Evolutionary conservation across 2,329 filamentous ascomycete genomes (phyloP), one percentile per base, ranked within the genome.

Genomic region (Purpureocillium takamizusanense): DNA sequence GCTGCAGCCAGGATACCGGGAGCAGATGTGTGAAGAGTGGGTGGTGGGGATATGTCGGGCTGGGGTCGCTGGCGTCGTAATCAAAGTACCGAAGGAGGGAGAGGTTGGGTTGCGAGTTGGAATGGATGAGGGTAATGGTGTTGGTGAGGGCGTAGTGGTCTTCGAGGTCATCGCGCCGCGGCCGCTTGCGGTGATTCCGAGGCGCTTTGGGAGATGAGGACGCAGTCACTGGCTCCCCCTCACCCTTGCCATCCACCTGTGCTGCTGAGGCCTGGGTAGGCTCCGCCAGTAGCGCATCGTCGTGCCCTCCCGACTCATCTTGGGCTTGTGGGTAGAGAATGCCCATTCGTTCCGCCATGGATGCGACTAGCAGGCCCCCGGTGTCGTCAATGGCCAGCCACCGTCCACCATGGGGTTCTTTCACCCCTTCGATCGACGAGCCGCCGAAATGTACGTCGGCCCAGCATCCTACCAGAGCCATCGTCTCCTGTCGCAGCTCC

Each of bases 341-440:
- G 1, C 85, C 86, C 83, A 95, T 90, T 43, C 85, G 76, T 63
- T 95, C 89, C 0, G 89, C 89, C 66, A 95, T 72, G 1, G 86
- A 82, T 4, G 86, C 88, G 3, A 88, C 80, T 7, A 95, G 60
- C 17, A 95, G 63, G 1, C 89, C 89, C 14, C 85, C 84, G 0
- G 87, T 92, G 41, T 95, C 89, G 52, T 95, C 89, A 1, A 94
- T 76, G 0, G 89, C 78, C 3, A 95, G 67, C 76, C 87, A 95
- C 36, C 87, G 59, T 5, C 69, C 69, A 0, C 61, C 57, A 16
- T 55, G 55, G 1, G 57, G 50, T 9, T 39, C 48, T 13, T 44
- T 40, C 10, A 25, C 31, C 4, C 53, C 58, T 18, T 56, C 50
- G 0, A 47, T 39, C 2, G 56, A 51, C 14, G 44, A 41, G 7